Evolutionary conservation across 805 yeast species (phyloP), one percentile per base, ranked within the genome.

Genomic region (Metschnikowia cerradonensis): DNA sequence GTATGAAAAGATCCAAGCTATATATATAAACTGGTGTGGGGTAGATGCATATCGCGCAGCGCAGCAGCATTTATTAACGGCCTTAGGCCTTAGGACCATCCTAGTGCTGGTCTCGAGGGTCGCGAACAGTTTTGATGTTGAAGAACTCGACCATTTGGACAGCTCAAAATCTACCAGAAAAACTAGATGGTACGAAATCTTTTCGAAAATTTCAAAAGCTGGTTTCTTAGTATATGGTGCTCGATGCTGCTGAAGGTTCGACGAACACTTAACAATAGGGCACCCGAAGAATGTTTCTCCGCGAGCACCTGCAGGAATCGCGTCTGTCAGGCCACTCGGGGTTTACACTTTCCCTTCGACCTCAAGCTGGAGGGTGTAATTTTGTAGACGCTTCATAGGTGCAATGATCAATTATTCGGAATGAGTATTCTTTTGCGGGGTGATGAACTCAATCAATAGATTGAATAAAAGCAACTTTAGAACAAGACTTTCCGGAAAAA

Each of bases 41-140:
- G 45, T 42, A 42, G 30, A 20, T 41, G n/a, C 15, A 23, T 23
- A 14, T 31, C 13, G 45, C 37, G 26, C 36, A 41, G 13, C 14
- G 41, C 41, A 39, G 41, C 41, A 39, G 41, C 38, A n/a, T 26
- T 17, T n/a, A 22, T 23, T 23, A 39, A 32, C 45, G 45, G 45
- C 37, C 11, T 42, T 42, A 42, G 37, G 45, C 45, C 20, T 42
- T 33, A 42, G 20, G 45, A 20, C 23, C 45, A 15, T 15, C 23
- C 15, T 19, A 17, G 10, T 37, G 38, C 38, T n/a, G 20, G 20
- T 35, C 26, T 20, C 30, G 40, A 22, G 30, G 40, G 14, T 37
- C 40, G 40, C 40, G 38, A 35, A 35, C 13, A 2, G 6, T 15
- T 15, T 35, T 15, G 17, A 35, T 15, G 13, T 35, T 17, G 6